These are phyloP conservation scores for Adansonia grandidieri DNA, from an alignment of 441 rosid genomes.

Conservation along the genomic window DNA sequence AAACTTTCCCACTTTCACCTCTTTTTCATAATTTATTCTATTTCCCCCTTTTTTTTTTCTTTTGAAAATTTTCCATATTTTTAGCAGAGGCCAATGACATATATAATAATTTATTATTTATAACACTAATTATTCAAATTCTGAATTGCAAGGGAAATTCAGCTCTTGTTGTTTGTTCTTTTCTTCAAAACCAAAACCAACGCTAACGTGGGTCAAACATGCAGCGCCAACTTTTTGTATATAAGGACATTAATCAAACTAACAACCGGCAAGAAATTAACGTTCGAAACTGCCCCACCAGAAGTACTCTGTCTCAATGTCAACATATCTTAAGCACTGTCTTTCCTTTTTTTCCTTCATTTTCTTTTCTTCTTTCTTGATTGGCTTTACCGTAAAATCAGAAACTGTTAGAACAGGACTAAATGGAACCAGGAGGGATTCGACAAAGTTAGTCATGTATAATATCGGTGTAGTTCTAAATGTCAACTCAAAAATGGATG, in stretches of 20 bases:
- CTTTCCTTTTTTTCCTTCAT: background rate
- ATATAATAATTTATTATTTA: no score
- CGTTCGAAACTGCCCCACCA: background rate
- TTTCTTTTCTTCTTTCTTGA: background rate
- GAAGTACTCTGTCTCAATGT: background rate
- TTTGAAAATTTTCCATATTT: no score
- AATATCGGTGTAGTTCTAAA: background rate
- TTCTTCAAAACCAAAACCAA: background rate
- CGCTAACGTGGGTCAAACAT: background rate
- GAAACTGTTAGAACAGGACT: background rate
- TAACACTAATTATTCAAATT: background rate
- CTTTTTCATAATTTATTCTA: no score
- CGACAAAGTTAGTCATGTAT: background rate
- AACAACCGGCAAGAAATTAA: background rate
- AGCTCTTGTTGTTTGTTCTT: background rate
- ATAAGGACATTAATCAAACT: background rate
- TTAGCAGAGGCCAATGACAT: no score
- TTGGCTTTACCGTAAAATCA: background rate
- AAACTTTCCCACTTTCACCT: background rate
- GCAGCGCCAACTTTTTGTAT: background rate
- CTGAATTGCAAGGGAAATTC: background rate
- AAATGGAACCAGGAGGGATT: background rate
- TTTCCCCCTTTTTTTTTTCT: no score
- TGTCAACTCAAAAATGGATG: background rate
- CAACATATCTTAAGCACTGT: background rate